Evolutionary conservation across 805 yeast genomes (phyloP), one percentile per base, ranked within the genome.

Genomic region (Metahyphopichia silvanorum): DNA sequence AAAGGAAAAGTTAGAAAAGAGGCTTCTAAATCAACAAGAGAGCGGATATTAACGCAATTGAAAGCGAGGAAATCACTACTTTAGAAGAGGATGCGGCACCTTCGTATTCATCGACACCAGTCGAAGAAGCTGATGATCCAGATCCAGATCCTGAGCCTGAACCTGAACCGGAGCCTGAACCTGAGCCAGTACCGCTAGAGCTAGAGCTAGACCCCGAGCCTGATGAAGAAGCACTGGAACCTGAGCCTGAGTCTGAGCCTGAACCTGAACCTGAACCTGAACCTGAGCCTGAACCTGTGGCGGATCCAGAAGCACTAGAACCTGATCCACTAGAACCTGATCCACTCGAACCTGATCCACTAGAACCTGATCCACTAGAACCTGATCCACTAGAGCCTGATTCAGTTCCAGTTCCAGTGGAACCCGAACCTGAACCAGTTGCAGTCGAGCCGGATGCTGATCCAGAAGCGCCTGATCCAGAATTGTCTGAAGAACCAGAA

Each of bases 91-190:
- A n/a, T n/a, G n/a, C n/a, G n/a, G n/a, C n/a, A n/a, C n/a, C n/a
- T n/a, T n/a, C n/a, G n/a, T n/a, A n/a, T n/a, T n/a, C n/a, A n/a
- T n/a, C n/a, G n/a, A n/a, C n/a, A n/a, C n/a, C n/a, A n/a, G n/a
- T n/a, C n/a, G n/a, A n/a, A 15, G 34, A 31, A 16, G 15, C 34
- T 14, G 10, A 12, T 7, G 26, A 21, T 6, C 26, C 25, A 9
- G 32, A 29, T 16, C 11, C 27, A 21, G 33, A 30, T 15, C 33
- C 33, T 21, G 32, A 29, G 25, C 13, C 17, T 6, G 26, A 29
- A 19, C 26, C 18, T 12, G 26, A 21, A 15, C 26, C 18, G 11
- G 26, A 29, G 19, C 32, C 11, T 18, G 32, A 13, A 11, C 25
- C 25, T 10, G 26, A 13, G 16, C 26, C 21, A 5, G 32, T 16